Percentiles rank a stretch among this genome's conserved stretches.
These are phyloP conservation scores for Scutellaria barbata DNA, from an alignment of 257 asterid species.

Conservation along the genomic window DNA sequence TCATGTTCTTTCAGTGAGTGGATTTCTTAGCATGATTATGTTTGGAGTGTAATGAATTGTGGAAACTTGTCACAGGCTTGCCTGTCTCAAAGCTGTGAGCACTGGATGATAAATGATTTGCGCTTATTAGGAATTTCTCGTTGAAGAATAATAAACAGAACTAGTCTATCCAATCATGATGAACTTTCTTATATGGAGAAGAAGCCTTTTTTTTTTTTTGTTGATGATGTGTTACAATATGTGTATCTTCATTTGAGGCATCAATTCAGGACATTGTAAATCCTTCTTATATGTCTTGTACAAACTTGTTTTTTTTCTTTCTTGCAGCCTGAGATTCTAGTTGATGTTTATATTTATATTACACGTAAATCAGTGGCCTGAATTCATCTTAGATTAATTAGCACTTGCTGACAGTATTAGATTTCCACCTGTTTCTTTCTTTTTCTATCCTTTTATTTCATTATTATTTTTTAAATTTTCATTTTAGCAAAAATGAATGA, in stretches of 20 bases:
- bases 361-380: no score
- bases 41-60: background rate
- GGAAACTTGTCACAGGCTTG: slow-evolving; percentile 52
- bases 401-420: no score
- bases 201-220: background rate
- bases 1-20: background rate
- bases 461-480: no score
- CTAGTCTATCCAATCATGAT: no score
- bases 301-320: background rate
- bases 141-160: no score
- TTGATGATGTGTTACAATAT: background rate
- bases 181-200: background rate
- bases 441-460: no score
- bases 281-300: slow-evolving; percentile 3
- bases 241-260: slow-evolving; percentile 29
- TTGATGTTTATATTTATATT: no score
- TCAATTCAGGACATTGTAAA: slow-evolving; percentile 29
- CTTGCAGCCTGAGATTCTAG: no score
- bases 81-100: slow-evolving; percentile 74
- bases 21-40: slow-evolving; percentile 1
- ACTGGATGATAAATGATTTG: background rate
- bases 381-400: no score
- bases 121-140: no score
- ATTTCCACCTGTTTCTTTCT: no score
- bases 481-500: no score